Conservation (phyloP, 495 filamentous ascomycete genomes). For the Daldinia grandis region DNA sequence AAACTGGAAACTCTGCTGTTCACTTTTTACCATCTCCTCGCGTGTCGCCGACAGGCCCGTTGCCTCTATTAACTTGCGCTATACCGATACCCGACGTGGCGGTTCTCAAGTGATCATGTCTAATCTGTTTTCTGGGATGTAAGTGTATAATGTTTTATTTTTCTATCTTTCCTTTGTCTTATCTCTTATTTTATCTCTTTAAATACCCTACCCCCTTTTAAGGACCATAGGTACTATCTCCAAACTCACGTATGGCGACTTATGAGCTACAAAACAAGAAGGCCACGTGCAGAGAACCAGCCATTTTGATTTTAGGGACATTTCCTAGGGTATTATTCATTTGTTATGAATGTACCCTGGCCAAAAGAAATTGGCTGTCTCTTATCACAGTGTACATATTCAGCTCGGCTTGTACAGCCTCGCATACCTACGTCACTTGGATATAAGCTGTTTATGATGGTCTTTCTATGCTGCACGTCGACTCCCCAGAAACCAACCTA, state of each 20-base stretch:
- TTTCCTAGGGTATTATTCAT: conserved; percentile 13
- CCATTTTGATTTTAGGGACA: conserved; percentile 10
- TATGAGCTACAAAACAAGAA: conserved; percentile 9
- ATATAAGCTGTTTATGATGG: conserved; percentile 14
- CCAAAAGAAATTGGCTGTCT: conserved; percentile 8
- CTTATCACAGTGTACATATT: conserved; percentile 11
- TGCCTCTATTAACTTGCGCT: conserved; percentile 7
- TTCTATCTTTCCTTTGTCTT: conserved; percentile 9
- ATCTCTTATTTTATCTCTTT: not conserved
- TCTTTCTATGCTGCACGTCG: conserved; percentile 5
- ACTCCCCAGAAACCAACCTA: conserved; percentile 6
- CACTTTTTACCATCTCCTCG: not conserved
- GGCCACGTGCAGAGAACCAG: conserved; percentile 2
- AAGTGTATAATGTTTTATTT: conserved; percentile 54
- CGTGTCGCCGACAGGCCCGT: not conserved
- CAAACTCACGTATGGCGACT: conserved; percentile 4
- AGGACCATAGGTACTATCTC: not conserved
- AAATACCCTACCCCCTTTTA: conserved; percentile 4
- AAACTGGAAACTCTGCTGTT: not conserved
- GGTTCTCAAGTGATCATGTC: conserved; percentile 64
- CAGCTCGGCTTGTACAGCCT: conserved; percentile 28
- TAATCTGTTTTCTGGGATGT: conserved; percentile 83
- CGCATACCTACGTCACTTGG: conserved; percentile 8
- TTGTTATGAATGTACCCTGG: conserved; percentile 20
- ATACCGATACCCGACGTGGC: conserved; percentile 35